Conservation (phyloP, 352 stramenopile species). For the Blastocystis sp. region DNA sequence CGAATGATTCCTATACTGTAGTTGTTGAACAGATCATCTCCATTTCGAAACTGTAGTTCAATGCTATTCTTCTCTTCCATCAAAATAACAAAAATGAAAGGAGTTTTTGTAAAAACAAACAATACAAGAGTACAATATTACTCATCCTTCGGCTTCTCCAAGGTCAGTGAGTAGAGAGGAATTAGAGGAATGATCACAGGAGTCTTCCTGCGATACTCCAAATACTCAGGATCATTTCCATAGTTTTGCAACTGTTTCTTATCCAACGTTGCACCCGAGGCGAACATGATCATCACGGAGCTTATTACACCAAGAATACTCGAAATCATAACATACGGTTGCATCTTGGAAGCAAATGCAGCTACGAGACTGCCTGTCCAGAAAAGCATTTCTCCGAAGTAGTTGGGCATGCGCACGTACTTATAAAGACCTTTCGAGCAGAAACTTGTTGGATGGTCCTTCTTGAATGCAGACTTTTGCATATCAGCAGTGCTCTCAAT, state of each 20-base stretch:
- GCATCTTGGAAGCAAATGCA: not conserved
- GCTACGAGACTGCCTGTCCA: not conserved
- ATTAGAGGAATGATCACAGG: not conserved
- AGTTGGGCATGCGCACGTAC: not conserved
- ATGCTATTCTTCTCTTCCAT: constrained; percentile 9
- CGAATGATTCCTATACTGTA: constrained; percentile 56
- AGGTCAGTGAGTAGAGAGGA: not conserved
- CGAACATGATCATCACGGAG: not conserved
- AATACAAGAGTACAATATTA: not conserved
- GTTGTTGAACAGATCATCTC: constrained; percentile 58
- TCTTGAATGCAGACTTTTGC: not conserved
- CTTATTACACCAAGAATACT: not conserved
- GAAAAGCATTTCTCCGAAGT: not conserved
- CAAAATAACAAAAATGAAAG: not conserved
- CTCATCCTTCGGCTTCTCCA: not conserved
- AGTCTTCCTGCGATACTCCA: not conserved
- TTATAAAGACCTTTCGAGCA: not conserved
- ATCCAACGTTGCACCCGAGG: not conserved
- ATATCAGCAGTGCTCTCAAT: not conserved
- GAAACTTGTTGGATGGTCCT: not conserved
- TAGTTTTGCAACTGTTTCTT: not conserved
- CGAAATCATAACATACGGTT: not conserved
- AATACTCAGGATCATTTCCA: not conserved
- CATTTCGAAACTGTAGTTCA: constrained; percentile 12
- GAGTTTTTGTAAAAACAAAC: not conserved